Evolutionary conservation across 78 protist genomes (phyloP).

Genomic region (Dictyostelium intermedium): DNA sequence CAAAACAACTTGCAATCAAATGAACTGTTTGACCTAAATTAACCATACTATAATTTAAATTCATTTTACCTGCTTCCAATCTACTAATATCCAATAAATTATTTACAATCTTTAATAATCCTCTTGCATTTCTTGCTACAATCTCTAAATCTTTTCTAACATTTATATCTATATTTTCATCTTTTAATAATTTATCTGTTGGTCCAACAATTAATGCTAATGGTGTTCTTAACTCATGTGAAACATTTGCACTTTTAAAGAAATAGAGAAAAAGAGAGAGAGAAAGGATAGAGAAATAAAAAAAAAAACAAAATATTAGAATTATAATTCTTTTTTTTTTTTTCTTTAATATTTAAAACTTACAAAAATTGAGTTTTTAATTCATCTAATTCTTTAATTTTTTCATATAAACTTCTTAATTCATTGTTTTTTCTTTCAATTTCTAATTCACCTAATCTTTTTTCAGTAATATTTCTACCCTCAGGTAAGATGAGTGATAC

Average conservation of each 20-base stretch:
- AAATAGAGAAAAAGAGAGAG: no score
- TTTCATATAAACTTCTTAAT: slow-evolving; percentile 50
- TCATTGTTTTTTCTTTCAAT: slow-evolving; percentile 62
- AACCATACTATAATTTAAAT: slow-evolving; percentile 42
- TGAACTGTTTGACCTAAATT: slow-evolving; percentile 30
- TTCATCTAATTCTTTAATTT: slow-evolving; percentile 74
- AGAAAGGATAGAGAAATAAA: neutral
- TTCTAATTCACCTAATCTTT: slow-evolving; percentile 50
- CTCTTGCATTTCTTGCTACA: slow-evolving; percentile 59
- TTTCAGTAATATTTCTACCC: slow-evolving; percentile 73
- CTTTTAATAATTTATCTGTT: slow-evolving; percentile 58
- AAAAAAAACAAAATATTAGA: neutral
- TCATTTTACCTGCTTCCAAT: slow-evolving; percentile 79
- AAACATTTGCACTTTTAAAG: slow-evolving; percentile 70
- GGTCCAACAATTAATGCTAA: slow-evolving; percentile 73
- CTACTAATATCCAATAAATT: slow-evolving; percentile 76
- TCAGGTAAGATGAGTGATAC: slow-evolving; percentile 55
- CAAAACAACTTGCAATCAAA: slow-evolving; percentile 51
- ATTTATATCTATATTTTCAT: neutral
- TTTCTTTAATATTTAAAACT: neutral
- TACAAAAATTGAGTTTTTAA: slow-evolving; percentile 73
- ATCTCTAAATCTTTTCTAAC: slow-evolving; percentile 56
- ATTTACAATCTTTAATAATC: slow-evolving; percentile 67
- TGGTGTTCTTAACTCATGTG: slow-evolving; percentile 84
- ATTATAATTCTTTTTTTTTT: neutral